phyloP scores from a whole-genome alignment of 805 yeast genomes.

The Ogataea saltuana region DNA sequence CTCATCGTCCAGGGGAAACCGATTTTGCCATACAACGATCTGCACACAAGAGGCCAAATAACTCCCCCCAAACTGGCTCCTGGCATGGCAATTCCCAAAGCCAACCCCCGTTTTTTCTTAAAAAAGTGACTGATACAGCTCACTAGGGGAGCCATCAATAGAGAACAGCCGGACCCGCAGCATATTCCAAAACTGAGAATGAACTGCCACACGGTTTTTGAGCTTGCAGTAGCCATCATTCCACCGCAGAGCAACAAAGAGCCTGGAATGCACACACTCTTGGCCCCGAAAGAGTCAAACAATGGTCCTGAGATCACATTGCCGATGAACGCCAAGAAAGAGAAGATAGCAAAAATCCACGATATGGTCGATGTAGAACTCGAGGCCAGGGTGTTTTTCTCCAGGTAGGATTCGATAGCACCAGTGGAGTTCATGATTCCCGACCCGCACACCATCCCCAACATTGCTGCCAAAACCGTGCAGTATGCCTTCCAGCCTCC shows the following conservation, averaged over 20 bases:
- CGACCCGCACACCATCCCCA: slow-evolving; percentile 57
- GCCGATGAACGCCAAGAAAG: slow-evolving; percentile 43
- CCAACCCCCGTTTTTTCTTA: slow-evolving; percentile 53
- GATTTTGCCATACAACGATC: slow-evolving; percentile 47
- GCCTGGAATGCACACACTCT: slow-evolving; percentile 39
- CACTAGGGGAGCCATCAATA: slow-evolving; percentile 47
- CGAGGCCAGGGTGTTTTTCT: slow-evolving; percentile 49
- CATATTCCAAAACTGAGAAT: slow-evolving; percentile 51
- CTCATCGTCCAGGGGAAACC: slow-evolving; percentile 66
- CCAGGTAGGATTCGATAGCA: slow-evolving; percentile 64
- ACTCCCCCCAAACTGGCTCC: slow-evolving; percentile 63
- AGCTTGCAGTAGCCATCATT: slow-evolving; percentile 45
- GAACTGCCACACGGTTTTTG: slow-evolving; percentile 48
- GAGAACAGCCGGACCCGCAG: slow-evolving; percentile 47
- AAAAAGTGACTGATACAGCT: slow-evolving; percentile 64
- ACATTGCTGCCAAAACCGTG: slow-evolving; percentile 53
- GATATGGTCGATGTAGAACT: slow-evolving; percentile 52
- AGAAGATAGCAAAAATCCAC: slow-evolving; percentile 68
- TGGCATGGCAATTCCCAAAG: slow-evolving; percentile 60
- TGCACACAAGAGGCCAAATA: slow-evolving; percentile 54
- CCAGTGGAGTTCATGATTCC: slow-evolving; percentile 71
- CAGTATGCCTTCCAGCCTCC: slow-evolving; percentile 53
- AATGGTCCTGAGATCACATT: slow-evolving; percentile 46
- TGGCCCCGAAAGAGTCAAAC: slow-evolving; percentile 49
- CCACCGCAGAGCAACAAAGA: slow-evolving; percentile 40